Evolutionary conservation across 2,329 filamentous ascomycete genomes (phyloP).

Genomic region (Fusarium devonianum): DNA sequence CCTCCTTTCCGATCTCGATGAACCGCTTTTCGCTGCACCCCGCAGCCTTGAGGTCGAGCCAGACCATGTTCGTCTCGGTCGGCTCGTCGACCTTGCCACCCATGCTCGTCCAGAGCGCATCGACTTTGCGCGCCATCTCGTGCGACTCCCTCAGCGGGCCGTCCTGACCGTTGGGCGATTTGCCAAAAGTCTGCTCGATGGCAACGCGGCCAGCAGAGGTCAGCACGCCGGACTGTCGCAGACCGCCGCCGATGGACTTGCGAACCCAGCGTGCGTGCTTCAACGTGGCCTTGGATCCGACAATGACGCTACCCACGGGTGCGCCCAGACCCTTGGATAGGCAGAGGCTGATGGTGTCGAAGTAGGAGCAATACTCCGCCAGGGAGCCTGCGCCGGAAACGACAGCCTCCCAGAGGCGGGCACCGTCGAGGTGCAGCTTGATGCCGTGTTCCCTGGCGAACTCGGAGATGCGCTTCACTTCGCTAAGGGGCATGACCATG

Average conservation of each 20-base stretch:
- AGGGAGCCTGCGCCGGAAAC: constrained; percentile 72
- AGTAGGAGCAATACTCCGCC: constrained; percentile 70
- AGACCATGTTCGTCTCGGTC: constrained; percentile 92
- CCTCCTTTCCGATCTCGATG: constrained; percentile 49
- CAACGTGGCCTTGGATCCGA: constrained; percentile 55
- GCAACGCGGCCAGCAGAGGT: constrained; percentile 75
- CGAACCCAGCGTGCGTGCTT: constrained; percentile 56
- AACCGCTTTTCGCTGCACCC: constrained; percentile 53
- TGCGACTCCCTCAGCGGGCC: constrained; percentile 69
- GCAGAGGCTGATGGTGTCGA: constrained; percentile 79
- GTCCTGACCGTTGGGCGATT: constrained; percentile 49
- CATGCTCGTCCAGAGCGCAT: constrained; percentile 72
- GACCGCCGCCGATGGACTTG: constrained; percentile 78
- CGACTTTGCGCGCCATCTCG: constrained; percentile 67
- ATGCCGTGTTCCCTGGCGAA: constrained; percentile 73
- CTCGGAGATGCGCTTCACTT: constrained; percentile 71
- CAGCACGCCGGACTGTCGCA: constrained; percentile 76
- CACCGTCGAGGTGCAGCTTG: constrained; percentile 79
- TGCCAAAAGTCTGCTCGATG: constrained; percentile 59
- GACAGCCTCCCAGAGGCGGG: constrained; percentile 82
- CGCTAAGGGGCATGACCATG: constrained; percentile 76
- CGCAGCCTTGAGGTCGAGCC: constrained; percentile 74
- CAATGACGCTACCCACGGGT: constrained; percentile 78
- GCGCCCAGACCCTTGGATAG: constrained; percentile 86
- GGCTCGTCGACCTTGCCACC: constrained; percentile 74